phyloP scores from a whole-genome alignment of 2,329 filamentous ascomycete species.

The Cladosporium sp. region DNA sequence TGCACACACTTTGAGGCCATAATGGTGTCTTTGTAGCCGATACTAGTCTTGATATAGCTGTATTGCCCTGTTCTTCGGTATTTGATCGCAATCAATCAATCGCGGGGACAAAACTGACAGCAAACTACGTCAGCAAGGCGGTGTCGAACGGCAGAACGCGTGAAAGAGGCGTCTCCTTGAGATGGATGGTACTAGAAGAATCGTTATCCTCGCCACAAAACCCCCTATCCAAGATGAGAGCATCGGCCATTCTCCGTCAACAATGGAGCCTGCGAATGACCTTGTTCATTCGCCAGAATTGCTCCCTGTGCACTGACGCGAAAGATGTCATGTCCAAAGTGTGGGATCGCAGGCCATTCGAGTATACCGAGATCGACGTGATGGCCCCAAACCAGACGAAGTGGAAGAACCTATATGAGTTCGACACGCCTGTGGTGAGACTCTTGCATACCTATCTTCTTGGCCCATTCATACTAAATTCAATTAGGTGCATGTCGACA shows the following conservation, averaged over 20 bases:
- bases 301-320: conserved; percentile 68
- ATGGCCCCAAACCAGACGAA: conserved; percentile 61
- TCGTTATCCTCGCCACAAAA: neutral
- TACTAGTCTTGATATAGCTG: neutral
- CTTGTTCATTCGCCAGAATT: conserved; percentile 71
- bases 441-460: no score
- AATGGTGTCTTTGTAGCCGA: neutral
- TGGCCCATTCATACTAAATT: neutral
- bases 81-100: conserved; percentile 4
- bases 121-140: conserved; percentile 18
- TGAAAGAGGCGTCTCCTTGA: neutral
- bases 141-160: conserved; percentile 8
- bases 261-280: conserved; percentile 52
- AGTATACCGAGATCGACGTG: conserved; percentile 69
- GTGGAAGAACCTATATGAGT: conserved; percentile 76
- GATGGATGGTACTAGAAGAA: neutral
- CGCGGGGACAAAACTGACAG: conserved; percentile 14
- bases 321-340: conserved; percentile 68
- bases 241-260: conserved; percentile 21
- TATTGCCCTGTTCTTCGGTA: neutral
- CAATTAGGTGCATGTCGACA: conserved; percentile 62
- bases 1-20: conserved; percentile 91
- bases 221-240: conserved; percentile 22
- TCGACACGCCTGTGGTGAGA: conserved; percentile 75
- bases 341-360: conserved; percentile 66